These are phyloP conservation scores for Brassica hybrid DNA, from an alignment of 441 rosid species.

Conservation along the genomic window DNA sequence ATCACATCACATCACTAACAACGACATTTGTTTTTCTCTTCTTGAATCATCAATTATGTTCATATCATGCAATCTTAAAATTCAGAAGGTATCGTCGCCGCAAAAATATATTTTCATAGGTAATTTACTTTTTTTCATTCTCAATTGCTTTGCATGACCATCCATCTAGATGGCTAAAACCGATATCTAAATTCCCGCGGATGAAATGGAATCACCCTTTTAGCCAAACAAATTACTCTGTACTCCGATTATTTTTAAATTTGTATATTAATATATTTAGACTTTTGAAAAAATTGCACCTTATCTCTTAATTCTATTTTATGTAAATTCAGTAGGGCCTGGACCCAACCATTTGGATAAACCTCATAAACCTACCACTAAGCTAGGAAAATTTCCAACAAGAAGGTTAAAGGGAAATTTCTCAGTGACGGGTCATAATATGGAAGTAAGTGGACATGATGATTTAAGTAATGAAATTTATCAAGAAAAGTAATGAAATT, in stretches of 20 bases:
- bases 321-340: background rate
- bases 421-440: background rate
- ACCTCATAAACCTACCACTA: conserved; percentile 15
- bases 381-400: background rate
- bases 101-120: background rate
- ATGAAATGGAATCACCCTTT: background rate
- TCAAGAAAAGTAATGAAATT: background rate
- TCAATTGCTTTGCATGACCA: background rate
- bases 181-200: background rate
- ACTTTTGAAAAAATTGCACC: background rate
- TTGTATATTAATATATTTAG: background rate
- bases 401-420: background rate
- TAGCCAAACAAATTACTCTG: background rate
- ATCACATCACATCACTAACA: conserved; percentile 24
- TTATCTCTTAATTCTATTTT: background rate
- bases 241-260: background rate
- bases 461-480: background rate
- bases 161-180: conserved; percentile 13
- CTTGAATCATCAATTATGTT: conserved; percentile 1
- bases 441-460: background rate
- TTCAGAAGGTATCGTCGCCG: background rate
- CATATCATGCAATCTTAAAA: conserved; percentile 1
- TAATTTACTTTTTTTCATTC: conserved; percentile 15
- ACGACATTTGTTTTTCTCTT: conserved; percentile 15
- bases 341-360: conserved; percentile 8